phyloP scores from a whole-genome alignment of 345 rosid genomes.

The Arabis hirsuta region DNA sequence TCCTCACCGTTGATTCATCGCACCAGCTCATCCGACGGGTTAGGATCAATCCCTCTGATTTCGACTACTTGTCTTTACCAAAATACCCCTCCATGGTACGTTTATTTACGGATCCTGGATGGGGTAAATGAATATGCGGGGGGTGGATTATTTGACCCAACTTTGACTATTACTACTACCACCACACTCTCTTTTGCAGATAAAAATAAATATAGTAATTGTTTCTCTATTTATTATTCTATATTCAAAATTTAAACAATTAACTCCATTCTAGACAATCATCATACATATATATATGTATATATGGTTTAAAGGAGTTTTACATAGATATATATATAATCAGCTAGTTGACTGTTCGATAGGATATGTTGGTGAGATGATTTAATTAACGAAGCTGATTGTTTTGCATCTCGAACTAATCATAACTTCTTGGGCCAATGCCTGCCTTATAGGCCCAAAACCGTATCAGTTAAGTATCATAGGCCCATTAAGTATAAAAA shows the following conservation, averaged over 20 bases:
- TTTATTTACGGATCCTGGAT: slow-evolving; percentile 28
- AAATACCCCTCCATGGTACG: slow-evolving; percentile 14
- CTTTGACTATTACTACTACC: slow-evolving; percentile 43
- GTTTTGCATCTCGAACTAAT: background rate
- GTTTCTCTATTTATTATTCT: no score
- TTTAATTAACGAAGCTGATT: no score
- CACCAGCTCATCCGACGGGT: slow-evolving; percentile 49
- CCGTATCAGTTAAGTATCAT: background rate
- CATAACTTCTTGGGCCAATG: background rate
- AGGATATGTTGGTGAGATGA: no score
- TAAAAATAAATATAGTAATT: background rate
- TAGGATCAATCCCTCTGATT: slow-evolving; percentile 7
- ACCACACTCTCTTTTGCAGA: slow-evolving; percentile 1
- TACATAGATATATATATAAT: no score
- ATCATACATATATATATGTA: no score
- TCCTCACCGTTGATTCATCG: slow-evolving; percentile 46
- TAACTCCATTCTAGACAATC: background rate
- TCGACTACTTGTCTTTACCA: background rate
- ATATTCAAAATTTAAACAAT: background rate
- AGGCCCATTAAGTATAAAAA: no score
- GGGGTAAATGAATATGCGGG: slow-evolving; percentile 48
- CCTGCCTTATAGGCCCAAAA: background rate
- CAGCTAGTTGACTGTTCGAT: no score
- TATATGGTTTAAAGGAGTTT: no score
- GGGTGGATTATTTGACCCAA: slow-evolving; percentile 37